Percentiles rank a stretch among this genome's conserved stretches.
Evolutionary conservation across 1,284 basidiomycete genomes (phyloP).

Genomic region (Ganoderma meredithae): DNA sequence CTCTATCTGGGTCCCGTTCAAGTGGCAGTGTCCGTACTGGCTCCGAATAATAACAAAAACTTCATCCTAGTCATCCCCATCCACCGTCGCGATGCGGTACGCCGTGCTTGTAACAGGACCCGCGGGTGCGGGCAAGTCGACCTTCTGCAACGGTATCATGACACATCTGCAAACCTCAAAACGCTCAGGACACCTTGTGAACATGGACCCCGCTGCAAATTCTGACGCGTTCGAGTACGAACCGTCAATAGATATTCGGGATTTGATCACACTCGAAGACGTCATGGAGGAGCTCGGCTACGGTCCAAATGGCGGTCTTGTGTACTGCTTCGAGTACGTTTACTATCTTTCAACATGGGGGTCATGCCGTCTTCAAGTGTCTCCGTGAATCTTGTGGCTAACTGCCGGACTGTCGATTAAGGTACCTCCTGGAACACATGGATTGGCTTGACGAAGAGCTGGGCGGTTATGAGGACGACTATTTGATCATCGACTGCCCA

Average conservation of each 20-base stretch:
- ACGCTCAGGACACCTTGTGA: constrained; percentile 92
- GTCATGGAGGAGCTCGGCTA: constrained; percentile 97
- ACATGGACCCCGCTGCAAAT: constrained; percentile 96
- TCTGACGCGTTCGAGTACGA: constrained; percentile 89
- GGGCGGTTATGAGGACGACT: constrained; percentile 95
- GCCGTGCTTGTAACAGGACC: constrained; percentile 90
- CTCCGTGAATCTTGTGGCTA: neutral
- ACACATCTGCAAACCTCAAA: constrained; percentile 89
- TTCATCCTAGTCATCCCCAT: no score
- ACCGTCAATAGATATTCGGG: constrained; percentile 94
- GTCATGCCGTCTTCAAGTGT: neutral
- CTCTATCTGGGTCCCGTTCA: neutral
- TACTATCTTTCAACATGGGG: neutral
- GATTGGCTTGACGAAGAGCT: constrained; percentile 99
- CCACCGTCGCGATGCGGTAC: constrained; percentile 76
- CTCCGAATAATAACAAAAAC: neutral
- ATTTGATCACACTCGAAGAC: constrained; percentile 93
- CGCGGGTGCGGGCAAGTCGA: constrained; percentile 98
- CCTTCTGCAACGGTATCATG: constrained; percentile 90
- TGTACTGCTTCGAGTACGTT: constrained; percentile 97
- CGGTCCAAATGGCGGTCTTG: constrained; percentile 96
- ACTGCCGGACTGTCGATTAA: constrained; percentile 51
- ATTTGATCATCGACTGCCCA: constrained; percentile 97
- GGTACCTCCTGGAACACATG: constrained; percentile 96
- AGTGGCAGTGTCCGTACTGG: neutral